Base-by-base conservation (phyloP, 148 eudicot genomes). In the Arctostaphylos glauca region DNA sequence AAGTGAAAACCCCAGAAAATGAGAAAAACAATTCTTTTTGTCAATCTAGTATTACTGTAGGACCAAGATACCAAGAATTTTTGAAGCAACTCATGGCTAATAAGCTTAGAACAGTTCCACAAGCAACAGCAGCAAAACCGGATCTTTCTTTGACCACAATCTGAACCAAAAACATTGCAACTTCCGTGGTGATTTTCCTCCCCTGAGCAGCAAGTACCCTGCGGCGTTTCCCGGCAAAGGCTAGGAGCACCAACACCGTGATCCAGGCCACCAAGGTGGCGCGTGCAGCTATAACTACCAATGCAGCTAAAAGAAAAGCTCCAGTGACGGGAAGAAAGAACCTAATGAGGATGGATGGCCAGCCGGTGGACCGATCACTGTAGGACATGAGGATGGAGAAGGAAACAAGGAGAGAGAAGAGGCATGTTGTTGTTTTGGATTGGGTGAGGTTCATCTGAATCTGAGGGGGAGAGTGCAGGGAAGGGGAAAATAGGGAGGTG, bases 161-260 rank as follows among this genome's bases (percentile, higher is more conserved):
- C 83, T 84, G 84, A 14, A 83, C 80, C 74, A 89, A 59, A 44
- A 84, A 77, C 83, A 89, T 81, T 7, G 89, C 86, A 73, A 93
- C 89, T 52, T 94, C 96, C 15, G 82, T 19, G 23, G 96, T 91
- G 81, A 94, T 92, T 89, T 88, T 92, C 84, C 86, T 88, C 62
- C 95, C 92, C 76, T 92, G 87, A 56, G 76, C 84, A 15, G 81
- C 98, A 76, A 94, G 80, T 10, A 92, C 93, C 1, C 92, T 82
- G 3, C 95, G 85, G 3, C 93, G 88, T 79, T 94, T 94, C 41
- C 96, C 98, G 0, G 89, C 89, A n/a, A 93, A 90, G 2, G 96
- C 85, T 16, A 94, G 75, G 48, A 94, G 85, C 38, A 93, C 96
- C 74, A 93, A 62, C 79, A 94, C 93, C 2, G 93, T 93, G 80